These are phyloP conservation scores for Phaeodactylum tricornutum DNA, from an alignment of 108 stramenopile genomes.

Conservation along the genomic window DNA sequence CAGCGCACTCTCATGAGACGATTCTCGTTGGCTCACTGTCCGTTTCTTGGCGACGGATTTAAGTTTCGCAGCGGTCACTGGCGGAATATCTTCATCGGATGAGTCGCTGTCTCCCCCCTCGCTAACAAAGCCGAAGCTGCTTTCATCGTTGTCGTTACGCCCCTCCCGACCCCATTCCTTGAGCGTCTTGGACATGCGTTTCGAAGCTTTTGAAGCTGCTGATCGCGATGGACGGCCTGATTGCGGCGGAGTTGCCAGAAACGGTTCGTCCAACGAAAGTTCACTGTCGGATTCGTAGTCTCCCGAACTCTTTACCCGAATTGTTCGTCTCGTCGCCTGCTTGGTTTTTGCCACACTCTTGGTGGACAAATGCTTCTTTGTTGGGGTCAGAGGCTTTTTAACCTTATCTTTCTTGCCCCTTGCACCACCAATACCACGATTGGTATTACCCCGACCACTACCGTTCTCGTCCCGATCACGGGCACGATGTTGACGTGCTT, in stretches of 20 bases:
- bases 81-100: neutral
- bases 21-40: slow-evolving; percentile 4
- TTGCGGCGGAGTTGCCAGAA: neutral
- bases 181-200: slow-evolving; percentile 13
- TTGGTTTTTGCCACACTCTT: slow-evolving; percentile 20
- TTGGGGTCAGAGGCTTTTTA: slow-evolving; percentile 7
- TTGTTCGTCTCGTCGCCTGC: slow-evolving; percentile 14
- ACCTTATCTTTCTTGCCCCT: slow-evolving; percentile 17
- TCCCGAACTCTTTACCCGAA: slow-evolving; percentile 3
- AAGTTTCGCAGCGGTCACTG: neutral
- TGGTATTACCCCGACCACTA: slow-evolving; percentile 10
- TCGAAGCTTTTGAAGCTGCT: slow-evolving; percentile 31
- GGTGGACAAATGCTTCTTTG: neutral
- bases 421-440: too few relatives aligned
- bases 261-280: slow-evolving; percentile 19
- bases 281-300: slow-evolving; percentile 54
- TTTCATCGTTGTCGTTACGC: slow-evolving; percentile 16
- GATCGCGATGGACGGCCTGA: slow-evolving; percentile 26
- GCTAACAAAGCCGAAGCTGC: slow-evolving; percentile 7
- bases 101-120: neutral
- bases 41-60: neutral
- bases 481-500: slow-evolving; percentile 68
- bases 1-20: neutral
- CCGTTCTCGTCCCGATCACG: neutral
- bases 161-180: slow-evolving; percentile 16